These are phyloP conservation scores for Cyamopsis tetragonoloba DNA, from an alignment of 306 rosid species.

Conservation along the genomic window DNA sequence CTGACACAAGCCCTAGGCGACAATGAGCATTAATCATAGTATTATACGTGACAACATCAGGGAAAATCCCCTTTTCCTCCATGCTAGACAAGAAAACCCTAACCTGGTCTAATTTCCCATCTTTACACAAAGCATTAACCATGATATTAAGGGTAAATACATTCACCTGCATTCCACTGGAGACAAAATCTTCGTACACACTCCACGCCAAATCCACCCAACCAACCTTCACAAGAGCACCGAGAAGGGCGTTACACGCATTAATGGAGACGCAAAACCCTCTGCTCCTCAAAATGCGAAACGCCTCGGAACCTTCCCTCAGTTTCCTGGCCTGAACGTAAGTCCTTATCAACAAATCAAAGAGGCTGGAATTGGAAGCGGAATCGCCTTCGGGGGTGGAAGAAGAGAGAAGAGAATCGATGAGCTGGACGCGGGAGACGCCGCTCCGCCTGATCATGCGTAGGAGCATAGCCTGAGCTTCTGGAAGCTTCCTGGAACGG, in stretches of 20 bases:
- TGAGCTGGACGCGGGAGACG: slow-evolving; percentile 53
- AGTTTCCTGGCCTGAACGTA: slow-evolving; percentile 84
- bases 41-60: slow-evolving; percentile 76
- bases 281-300: slow-evolving; percentile 39
- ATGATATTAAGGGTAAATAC: slow-evolving; percentile 77
- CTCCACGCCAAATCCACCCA: slow-evolving; percentile 86
- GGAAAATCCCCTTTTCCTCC: slow-evolving; percentile 54
- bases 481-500: slow-evolving; percentile 45
- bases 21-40: slow-evolving; percentile 67
- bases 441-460: slow-evolving; percentile 70
- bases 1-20: slow-evolving; percentile 50
- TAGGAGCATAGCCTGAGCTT: slow-evolving; percentile 75
- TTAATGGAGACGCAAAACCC: slow-evolving; percentile 58
- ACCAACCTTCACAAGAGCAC: slow-evolving; percentile 73
- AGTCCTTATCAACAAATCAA: slow-evolving; percentile 73
- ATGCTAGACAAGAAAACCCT: slow-evolving; percentile 48
- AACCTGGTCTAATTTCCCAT: slow-evolving; percentile 43
- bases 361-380: slow-evolving; percentile 29
- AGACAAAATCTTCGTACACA: slow-evolving; percentile 49
- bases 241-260: slow-evolving; percentile 78
- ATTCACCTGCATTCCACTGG: slow-evolving; percentile 49
- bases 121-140: slow-evolving; percentile 89
- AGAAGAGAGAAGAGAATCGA: slow-evolving; percentile 46
- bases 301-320: slow-evolving; percentile 75
- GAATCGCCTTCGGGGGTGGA: background rate